Base-by-base conservation (phyloP, 805 yeast species). In the Kodamaea lidongshanica region DNA sequence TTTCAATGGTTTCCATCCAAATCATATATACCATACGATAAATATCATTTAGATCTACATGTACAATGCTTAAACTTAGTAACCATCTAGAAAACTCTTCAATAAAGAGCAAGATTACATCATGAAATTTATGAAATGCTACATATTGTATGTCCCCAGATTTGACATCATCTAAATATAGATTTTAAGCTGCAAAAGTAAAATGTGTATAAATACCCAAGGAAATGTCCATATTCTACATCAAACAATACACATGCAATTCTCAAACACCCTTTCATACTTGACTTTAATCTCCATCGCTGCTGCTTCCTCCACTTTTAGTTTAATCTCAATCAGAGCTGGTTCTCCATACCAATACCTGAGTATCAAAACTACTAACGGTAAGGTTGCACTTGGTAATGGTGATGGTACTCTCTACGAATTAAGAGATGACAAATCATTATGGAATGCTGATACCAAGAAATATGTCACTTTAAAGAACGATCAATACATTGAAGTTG, bases 301-400 rank as follows among this genome's bases (percentile, higher is more conserved):
- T 16, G 30, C 45, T 15, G 52, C 57, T 12, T 40, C 38, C 28
- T 22, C 41, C 11, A 30, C 42, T 12, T 41, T 53, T 32, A 27
- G 36, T 13, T 38, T 47, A n/a, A 30, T 49, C 18, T 34, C 46
- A 19, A 48, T 52, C 19, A 44, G 46, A 24, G 51, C 58, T 7
- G 59, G 55, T 8, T 40, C 56, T 6, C 31, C 24, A 6, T 48
- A 41, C 44, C 59, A 54, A 22, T 51, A 46, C 39, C 18, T 28
- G 30, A 21, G 34, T 16, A 25, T 35, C 18, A 22, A 26, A 16
- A 12, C 36, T 6, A 28, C 28, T 12, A 35, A 37, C 19, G 32
- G 32, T 9, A 27, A 24, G 16, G 19, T 38, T 7, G 28, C 32
- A 31, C 45, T 41, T n/a, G 41, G 36, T 9, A 12, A 34, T n/a